These are phyloP conservation scores for Davidsoniella neocaledoniae DNA, from an alignment of 2,329 filamentous ascomycete species.

Conservation along the genomic window DNA sequence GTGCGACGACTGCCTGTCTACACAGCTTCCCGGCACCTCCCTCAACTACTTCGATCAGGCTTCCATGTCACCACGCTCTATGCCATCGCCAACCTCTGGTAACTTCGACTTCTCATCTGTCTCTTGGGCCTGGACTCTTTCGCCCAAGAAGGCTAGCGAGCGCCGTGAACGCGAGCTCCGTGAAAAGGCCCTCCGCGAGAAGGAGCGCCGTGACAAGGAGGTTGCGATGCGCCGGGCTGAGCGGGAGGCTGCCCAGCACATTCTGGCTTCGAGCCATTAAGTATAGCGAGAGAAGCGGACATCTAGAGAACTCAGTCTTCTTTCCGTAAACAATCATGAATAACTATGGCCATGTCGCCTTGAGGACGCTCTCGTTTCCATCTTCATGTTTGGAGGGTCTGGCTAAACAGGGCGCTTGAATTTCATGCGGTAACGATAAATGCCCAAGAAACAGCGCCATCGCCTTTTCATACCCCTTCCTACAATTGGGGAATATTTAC, in stretches of 20 bases:
- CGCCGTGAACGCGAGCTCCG: constrained; percentile 1
- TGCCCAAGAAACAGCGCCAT: no score
- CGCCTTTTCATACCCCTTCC: no score
- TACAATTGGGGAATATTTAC: no score
- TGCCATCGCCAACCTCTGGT: neutral
- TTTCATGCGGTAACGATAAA: no score
- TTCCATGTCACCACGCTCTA: constrained; percentile 4
- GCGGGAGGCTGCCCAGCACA: neutral
- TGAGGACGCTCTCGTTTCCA: no score
- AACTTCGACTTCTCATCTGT: neutral
- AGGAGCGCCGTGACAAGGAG: constrained; percentile 2
- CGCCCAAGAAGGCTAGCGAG: constrained; percentile 1
- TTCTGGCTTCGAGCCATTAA: no score
- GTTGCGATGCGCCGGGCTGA: constrained; percentile 5
- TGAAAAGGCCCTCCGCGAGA: constrained; percentile 6
- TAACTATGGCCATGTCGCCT: no score
- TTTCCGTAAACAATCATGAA: no score
- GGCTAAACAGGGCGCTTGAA: no score
- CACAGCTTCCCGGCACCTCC: constrained; percentile 6
- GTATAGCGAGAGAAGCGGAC: no score
- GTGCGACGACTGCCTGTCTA: constrained; percentile 27
- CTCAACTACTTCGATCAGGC: constrained; percentile 9
- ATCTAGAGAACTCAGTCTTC: no score
- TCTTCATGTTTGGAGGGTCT: no score
- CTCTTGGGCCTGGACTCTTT: neutral